Conservation (phyloP, 257 asterid genomes). For the Nicotiana otophora region DNA sequence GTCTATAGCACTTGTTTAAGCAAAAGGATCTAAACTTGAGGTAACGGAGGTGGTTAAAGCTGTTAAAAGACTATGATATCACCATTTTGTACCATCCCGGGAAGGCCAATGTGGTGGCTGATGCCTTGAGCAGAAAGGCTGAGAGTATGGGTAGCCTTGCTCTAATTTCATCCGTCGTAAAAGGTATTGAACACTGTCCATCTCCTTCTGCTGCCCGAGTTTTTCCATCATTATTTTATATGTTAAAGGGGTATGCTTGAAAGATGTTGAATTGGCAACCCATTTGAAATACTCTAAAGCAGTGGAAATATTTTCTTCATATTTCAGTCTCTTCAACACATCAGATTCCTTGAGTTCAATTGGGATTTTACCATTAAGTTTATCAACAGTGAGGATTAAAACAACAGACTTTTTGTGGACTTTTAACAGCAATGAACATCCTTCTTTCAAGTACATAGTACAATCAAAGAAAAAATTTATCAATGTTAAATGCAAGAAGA, state of each 20-base stretch:
- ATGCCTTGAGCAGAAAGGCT: no score
- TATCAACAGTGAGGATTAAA: conserved; percentile 37
- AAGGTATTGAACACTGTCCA: no score
- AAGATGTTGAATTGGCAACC: conserved; percentile 46
- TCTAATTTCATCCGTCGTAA: no score
- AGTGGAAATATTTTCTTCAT: conserved; percentile 37
- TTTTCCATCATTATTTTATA: conserved; percentile 67
- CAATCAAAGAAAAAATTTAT: background rate
- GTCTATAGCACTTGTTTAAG: no score
- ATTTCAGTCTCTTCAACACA: conserved; percentile 46
- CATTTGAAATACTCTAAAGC: conserved; percentile 66
- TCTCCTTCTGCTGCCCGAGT: no score
- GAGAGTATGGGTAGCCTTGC: no score
- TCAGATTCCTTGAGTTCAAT: conserved; percentile 46
- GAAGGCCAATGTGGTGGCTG: no score
- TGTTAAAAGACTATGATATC: no score
- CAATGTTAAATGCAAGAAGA: background rate
- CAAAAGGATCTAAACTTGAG: no score
- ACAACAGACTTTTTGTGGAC: conserved; percentile 57
- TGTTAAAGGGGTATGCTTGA: conserved; percentile 69
- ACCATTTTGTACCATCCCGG: no score
- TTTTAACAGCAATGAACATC: conserved; percentile 59
- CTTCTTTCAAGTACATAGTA: conserved; percentile 60
- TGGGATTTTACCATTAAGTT: conserved; percentile 20
- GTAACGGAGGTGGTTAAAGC: no score